Conservation (phyloP, 2,329 filamentous ascomycete species). For the Monilinia laxa region DNA sequence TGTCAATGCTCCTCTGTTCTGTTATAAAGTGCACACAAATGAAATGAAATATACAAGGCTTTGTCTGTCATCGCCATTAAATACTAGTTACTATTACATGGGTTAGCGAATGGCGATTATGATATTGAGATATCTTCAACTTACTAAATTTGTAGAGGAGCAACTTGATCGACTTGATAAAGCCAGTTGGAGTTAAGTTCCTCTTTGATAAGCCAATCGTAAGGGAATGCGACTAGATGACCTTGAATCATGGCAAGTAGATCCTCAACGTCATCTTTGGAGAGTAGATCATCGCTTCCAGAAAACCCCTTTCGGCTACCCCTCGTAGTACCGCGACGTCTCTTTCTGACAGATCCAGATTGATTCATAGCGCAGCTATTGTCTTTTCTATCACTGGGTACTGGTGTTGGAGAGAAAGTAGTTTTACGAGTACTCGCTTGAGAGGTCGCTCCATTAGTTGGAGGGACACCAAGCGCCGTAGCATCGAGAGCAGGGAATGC, state of each 20-base stretch:
- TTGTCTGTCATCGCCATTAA: constrained; percentile 15
- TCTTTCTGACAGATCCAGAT: constrained; percentile 55
- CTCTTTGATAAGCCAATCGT: constrained; percentile 91
- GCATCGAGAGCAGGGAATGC: constrained; percentile 51
- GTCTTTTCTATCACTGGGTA: constrained; percentile 27
- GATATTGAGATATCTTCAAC: constrained; percentile 68
- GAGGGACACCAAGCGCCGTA: constrained; percentile 16
- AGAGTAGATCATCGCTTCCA: constrained; percentile 72
- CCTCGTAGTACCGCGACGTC: constrained; percentile 65
- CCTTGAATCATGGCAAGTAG: constrained; percentile 81
- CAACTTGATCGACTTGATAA: constrained; percentile 93
- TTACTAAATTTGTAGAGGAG: constrained; percentile 96
- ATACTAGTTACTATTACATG: constrained; percentile 39
- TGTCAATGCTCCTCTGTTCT: constrained; percentile 15
- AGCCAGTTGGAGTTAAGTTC: constrained; percentile 95
- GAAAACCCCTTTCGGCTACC: constrained; percentile 63
- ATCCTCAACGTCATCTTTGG: constrained; percentile 74
- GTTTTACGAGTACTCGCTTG: constrained; percentile 51
- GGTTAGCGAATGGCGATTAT: constrained; percentile 91
- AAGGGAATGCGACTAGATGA: constrained; percentile 86
- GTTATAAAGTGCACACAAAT: constrained; percentile 19
- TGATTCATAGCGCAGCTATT: constrained; percentile 24
- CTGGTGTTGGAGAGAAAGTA: constrained; percentile 51
- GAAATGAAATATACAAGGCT: constrained; percentile 20
- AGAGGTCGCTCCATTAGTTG: constrained; percentile 28